Base-by-base conservation (phyloP, 768 basidiomycete genomes). In the Boletus pseudo-olivaceus region DNA sequence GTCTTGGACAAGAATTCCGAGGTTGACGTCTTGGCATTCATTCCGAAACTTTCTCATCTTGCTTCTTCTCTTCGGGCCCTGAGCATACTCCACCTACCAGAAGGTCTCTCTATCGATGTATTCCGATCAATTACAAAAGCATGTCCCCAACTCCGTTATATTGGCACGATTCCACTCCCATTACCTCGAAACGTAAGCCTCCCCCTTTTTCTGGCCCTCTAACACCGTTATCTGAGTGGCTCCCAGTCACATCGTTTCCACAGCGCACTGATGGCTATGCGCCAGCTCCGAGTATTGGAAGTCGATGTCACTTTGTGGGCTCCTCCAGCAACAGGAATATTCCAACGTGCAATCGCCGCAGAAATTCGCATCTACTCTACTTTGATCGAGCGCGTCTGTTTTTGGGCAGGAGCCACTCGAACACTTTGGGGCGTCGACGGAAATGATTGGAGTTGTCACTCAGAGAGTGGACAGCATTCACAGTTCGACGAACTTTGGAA, bases 311-410 rank as follows among this genome's bases (percentile, higher is more conserved):
- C 68, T 35, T 57, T 61, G 32, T 77, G 74, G 75, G 47, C 56
- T 15, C 70, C 73, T 15, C 61, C 60, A 9, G 63, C 73, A 11
- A 61, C 64, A 38, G 66, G 67, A 35, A 41, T 56, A 20, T 47
- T 62, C 17, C 74, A 76, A 55, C 73, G 74, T 54, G 59, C 63
- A 57, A 61, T 78, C 58, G 67, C 70, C 48, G 65, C 71, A 27
- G 77, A 78, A 55, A 60, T 76, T 29, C 72, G 67, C 37, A 68
- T 67, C 35, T 78, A 72, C 62, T 65, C 70, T 39, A 70, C 75
- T 5, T 65, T 61, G 27, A 60, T 78, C 29, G 70, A 64, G 40
- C 61, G 55, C 19, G 53, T 77, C 51, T 65, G 67, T 42, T 62
- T 78, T 61, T 73, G 75, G 72, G 55, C 54, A 54, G 62, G 70